phyloP scores from a whole-genome alignment of 805 yeast species.

The Candida namnaoensis region DNA sequence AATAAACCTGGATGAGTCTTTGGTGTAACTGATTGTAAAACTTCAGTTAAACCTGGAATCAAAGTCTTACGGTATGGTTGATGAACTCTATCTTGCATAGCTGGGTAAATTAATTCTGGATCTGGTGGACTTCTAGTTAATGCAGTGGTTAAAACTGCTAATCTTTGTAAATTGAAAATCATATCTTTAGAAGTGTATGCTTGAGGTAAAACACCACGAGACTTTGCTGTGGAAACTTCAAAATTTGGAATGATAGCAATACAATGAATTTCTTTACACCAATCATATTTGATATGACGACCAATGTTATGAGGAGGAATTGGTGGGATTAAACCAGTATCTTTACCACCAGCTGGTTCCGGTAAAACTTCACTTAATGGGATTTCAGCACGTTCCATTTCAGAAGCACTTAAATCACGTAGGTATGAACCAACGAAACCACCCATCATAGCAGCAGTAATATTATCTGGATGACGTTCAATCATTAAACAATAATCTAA shows the following conservation, averaged over 20 bases:
- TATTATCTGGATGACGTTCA: conserved; percentile 97
- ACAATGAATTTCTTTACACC: conserved; percentile 79
- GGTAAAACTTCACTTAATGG: conserved; percentile 84
- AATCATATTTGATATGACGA: conserved; percentile 76
- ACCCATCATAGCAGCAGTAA: conserved; percentile 98
- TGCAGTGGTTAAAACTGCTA: conserved; percentile 89
- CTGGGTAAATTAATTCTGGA: conserved; percentile 75
- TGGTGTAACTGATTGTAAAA: conserved; percentile 75
- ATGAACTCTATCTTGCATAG: conserved; percentile 95
- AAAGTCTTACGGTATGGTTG: conserved; percentile 93
- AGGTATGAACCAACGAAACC: conserved; percentile 96
- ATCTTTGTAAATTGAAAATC: conserved; percentile 86
- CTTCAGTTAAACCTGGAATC: conserved; percentile 85
- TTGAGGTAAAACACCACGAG: conserved; percentile 83
- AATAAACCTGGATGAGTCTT: conserved; percentile 73
- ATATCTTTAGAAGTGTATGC: conserved; percentile 74
- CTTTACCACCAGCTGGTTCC: conserved; percentile 60
- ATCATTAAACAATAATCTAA: conserved; percentile 94
- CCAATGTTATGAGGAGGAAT: conserved; percentile 84
- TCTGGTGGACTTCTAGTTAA: conserved; percentile 80
- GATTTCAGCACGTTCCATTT: conserved; percentile 66
- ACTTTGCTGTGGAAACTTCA: conserved; percentile 87
- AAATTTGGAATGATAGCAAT: conserved; percentile 89
- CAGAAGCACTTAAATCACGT: conserved; percentile 68
- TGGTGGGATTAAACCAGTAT: conserved; percentile 63